Evolutionary conservation across 257 asterid species (phyloP), one percentile per base, ranked within the genome.

Genomic region (Echium plantagineum): DNA sequence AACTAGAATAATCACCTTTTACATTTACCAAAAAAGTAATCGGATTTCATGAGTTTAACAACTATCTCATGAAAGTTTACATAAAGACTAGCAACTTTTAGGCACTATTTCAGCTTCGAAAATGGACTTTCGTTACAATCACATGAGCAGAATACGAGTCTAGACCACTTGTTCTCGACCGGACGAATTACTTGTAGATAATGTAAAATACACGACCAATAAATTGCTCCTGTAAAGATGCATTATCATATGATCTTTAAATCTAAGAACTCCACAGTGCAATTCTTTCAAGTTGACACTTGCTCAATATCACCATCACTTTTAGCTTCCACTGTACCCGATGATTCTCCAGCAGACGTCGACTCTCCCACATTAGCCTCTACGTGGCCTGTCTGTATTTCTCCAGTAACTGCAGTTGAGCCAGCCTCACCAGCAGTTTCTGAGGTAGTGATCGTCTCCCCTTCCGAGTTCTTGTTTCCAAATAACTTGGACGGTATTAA

Each of bases 401-500:
- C 68, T 21, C 59, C 68, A 15, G 49, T 55, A 5, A 4, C 21
- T 59, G 70, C 60, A 32, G 16, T 58, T 24, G 70, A 18, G 60
- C 61, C 15, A 17, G 64, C 22, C 53, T 26, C 77, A 12, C 32
- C 71, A 66, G 69, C 66, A 65, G 59, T 73, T 55, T 69, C 79
- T 0, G 62, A 19, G 30, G 66, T 71, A 53, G 68, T 76, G 9
- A 68, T 32, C 42, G 77, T 52, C 64, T 46, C 77, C 30, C 62
- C 80, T 47, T 65, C 79, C 0, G 64, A 70, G 21, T 70, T 80
- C 71, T 74, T 69, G 42, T 75, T 81, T 28, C 87, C 86, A 16
- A 83, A 79, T 65, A 85, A 66, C 72, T 79, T 89, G 5, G 89
- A 83, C 3, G 87, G 85, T 78, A 83, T 72, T 58, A 91, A 73